Conservation (phyloP, 1,284 basidiomycete species). For the Dichomitus squalens region DNA sequence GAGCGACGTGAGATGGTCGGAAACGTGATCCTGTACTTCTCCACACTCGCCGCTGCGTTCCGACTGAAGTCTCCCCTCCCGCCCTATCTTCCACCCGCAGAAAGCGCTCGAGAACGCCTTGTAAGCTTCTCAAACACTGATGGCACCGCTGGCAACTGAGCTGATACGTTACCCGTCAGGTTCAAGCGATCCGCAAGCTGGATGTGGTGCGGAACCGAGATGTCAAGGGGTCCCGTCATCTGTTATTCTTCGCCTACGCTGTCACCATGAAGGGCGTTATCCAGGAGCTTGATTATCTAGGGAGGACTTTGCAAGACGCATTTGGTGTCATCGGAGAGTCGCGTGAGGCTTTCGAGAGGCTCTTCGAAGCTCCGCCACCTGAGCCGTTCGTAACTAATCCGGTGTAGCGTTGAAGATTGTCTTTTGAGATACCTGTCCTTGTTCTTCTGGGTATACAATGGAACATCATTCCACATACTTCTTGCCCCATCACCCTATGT, state of each 20-base stretch:
- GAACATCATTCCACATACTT: background rate
- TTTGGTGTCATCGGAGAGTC: conserved; percentile 85
- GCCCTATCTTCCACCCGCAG: conserved; percentile 93
- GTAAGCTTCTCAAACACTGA: conserved; percentile 43
- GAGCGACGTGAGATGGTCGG: conserved; percentile 92
- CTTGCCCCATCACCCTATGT: too few relatives aligned
- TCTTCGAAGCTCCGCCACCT: conserved; percentile 32
- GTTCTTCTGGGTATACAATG: background rate
- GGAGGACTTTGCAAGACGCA: conserved; percentile 77
- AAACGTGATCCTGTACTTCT: conserved; percentile 92
- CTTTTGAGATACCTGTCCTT: background rate
- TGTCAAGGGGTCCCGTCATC: conserved; percentile 75
- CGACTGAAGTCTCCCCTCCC: conserved; percentile 89
- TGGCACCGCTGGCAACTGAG: background rate
- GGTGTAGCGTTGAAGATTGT: background rate
- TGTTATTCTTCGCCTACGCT: conserved; percentile 94
- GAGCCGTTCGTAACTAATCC: background rate
- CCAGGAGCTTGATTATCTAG: conserved; percentile 80
- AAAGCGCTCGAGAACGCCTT: conserved; percentile 77
- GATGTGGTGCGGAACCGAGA: conserved; percentile 83
- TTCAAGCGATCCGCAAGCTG: conserved; percentile 79
- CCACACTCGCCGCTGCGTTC: conserved; percentile 86
- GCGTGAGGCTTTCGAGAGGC: conserved; percentile 37
- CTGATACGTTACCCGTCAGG: conserved; percentile 42
- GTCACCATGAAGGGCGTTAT: conserved; percentile 93